Conservation (phyloP, 1,139 yeast species). For the Pichia sp. region DNA sequence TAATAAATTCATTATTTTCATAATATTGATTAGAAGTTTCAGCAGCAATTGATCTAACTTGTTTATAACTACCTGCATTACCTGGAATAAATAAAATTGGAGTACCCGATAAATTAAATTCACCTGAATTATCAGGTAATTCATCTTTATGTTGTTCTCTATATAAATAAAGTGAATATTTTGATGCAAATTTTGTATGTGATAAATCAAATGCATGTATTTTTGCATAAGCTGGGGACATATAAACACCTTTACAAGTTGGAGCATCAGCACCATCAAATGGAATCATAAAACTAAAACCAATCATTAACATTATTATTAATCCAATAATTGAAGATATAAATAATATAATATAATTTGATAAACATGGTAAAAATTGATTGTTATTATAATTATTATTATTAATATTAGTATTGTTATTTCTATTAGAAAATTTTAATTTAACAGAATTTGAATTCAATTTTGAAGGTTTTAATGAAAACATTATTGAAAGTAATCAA, state of each 20-base stretch:
- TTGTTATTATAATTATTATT: not conserved
- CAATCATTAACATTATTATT: conserved; percentile 3
- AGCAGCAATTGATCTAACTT: conserved; percentile 88
- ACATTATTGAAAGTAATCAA: not conserved
- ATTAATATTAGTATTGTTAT: not conserved
- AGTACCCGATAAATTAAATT: conserved; percentile 52
- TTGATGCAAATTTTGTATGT: conserved; percentile 68
- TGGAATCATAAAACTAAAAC: conserved; percentile 20
- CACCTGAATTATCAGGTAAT: conserved; percentile 36
- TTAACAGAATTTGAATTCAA: not conserved
- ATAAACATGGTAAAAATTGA: not conserved
- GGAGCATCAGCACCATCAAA: conserved; percentile 28
- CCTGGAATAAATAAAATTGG: conserved; percentile 96
- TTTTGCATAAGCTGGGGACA: conserved; percentile 75
- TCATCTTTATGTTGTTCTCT: conserved; percentile 70
- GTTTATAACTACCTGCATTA: conserved; percentile 91
- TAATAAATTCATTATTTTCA: conserved; percentile 27
- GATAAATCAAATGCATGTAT: conserved; percentile 64
- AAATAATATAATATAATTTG: conserved; percentile 4
- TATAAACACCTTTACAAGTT: conserved; percentile 52
- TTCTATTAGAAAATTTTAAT: not conserved
- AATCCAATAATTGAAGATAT: conserved; percentile 6
- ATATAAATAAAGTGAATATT: conserved; percentile 76
- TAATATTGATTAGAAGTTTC: conserved; percentile 51
- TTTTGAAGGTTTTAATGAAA: not conserved